Conservation (phyloP, 2,329 filamentous ascomycete genomes). For the Paecilomyces dactylethromorphus region DNA sequence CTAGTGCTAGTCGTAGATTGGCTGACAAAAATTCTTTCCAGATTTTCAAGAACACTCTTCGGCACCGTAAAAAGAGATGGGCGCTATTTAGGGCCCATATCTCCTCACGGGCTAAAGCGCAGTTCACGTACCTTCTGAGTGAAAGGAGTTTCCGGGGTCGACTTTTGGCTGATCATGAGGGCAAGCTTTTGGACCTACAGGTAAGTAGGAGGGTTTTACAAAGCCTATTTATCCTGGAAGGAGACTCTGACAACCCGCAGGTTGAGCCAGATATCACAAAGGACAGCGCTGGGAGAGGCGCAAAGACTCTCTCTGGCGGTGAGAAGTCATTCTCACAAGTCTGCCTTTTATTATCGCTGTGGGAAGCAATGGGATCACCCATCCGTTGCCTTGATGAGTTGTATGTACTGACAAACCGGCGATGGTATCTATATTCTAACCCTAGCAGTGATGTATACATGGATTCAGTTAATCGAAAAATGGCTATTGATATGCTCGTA, state of each 20-base stretch:
- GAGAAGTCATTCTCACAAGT: conserved; percentile 98
- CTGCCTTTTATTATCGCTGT: conserved; percentile 83
- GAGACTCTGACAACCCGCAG: conserved; percentile 19
- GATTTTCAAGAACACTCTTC: conserved; percentile 55
- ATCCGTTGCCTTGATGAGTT: conserved; percentile 96
- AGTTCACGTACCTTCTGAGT: conserved; percentile 81
- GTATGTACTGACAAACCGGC: conserved; percentile 29
- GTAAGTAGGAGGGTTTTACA: conserved; percentile 35
- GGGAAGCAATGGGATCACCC: conserved; percentile 97
- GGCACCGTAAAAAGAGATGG: conserved; percentile 68
- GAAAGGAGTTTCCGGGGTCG: conserved; percentile 84
- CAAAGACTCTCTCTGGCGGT: conserved; percentile 88
- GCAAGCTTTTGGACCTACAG: conserved; percentile 69
- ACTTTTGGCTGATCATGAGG: conserved; percentile 68
- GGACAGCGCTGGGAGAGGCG: conserved; percentile 67
- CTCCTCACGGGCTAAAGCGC: conserved; percentile 74
- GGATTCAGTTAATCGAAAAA: conserved; percentile 91
- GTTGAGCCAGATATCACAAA: conserved; percentile 64
- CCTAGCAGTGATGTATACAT: conserved; percentile 77
- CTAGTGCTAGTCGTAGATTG: conserved; percentile 9
- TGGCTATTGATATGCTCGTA: conserved; percentile 90
- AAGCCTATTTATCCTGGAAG: neutral
- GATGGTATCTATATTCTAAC: conserved; percentile 10
- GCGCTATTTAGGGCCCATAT: conserved; percentile 75
- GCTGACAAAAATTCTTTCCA: conserved; percentile 16